Conservation (phyloP, 306 rosid genomes). For the apple (Malus domestica) region ASM211411v1 NC_041795.1:33954001-33954500, state of each 20-base stretch:
- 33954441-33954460: slow-evolving; percentile 92
- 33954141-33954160: slow-evolving; percentile 82
- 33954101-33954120: slow-evolving; percentile 81
- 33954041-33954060: slow-evolving; percentile 84
- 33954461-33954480: slow-evolving; percentile 71
- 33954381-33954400: slow-evolving; percentile 25
- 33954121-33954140: slow-evolving; percentile 86
- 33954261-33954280: background rate
- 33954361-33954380: background rate
- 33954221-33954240: slow-evolving; percentile 38
- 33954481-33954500: slow-evolving; percentile 82
- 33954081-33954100: slow-evolving; percentile 92
- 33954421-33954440: slow-evolving; percentile 56
- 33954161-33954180: slow-evolving; percentile 61
- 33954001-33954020: slow-evolving; percentile 96
- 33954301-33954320: background rate
- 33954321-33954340: background rate
- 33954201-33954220: slow-evolving; percentile 80
- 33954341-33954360: background rate
- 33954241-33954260: slow-evolving; percentile 48
- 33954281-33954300: background rate
- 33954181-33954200: slow-evolving; percentile 38
- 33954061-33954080: slow-evolving; percentile 91
- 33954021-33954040: slow-evolving; percentile 99
- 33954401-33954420: slow-evolving; percentile 46